Conservation (phyloP, 2,329 filamentous ascomycete genomes). For the Aspergillus fumigatus region DNA sequence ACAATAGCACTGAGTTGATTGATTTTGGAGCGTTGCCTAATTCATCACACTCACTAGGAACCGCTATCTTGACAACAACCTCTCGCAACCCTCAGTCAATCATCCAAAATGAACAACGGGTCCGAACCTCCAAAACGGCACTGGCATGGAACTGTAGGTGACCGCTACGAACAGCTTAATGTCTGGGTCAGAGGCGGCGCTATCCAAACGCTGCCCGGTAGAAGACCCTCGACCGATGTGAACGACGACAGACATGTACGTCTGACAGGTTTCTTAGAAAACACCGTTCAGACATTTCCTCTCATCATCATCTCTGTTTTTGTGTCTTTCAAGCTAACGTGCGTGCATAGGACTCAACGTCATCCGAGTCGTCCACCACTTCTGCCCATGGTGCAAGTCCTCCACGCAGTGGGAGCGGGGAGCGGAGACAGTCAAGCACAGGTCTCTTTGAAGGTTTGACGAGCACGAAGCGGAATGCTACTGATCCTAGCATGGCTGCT, state of each 20-base stretch:
- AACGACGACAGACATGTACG: constrained; percentile 26
- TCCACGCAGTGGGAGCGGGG: constrained; percentile 13
- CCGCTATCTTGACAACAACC: neutral
- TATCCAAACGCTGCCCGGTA: constrained; percentile 11
- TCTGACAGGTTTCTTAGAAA: constrained; percentile 3
- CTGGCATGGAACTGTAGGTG: constrained; percentile 32
- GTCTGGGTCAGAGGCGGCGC: constrained; percentile 33
- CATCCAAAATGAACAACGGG: constrained; percentile 19
- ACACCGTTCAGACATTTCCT: neutral
- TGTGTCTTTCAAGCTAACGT: neutral
- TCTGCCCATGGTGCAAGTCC: constrained; percentile 10
- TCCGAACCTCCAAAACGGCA: constrained; percentile 21
- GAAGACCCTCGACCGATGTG: constrained; percentile 22
- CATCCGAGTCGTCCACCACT: constrained; percentile 25
- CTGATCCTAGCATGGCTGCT: constrained; percentile 31
- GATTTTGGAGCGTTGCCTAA: neutral
- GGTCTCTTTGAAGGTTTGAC: constrained; percentile 33
- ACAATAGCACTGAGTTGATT: neutral
- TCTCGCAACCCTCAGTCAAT: neutral
- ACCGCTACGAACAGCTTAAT: constrained; percentile 34
- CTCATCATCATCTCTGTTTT: neutral
- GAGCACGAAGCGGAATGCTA: constrained; percentile 41
- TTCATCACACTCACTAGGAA: neutral
- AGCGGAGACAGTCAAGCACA: constrained; percentile 26
- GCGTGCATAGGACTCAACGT: constrained; percentile 20